Conservation (phyloP, 371 early-diverging fungal genomes). For the Choanephora cucurbitarum region DNA sequence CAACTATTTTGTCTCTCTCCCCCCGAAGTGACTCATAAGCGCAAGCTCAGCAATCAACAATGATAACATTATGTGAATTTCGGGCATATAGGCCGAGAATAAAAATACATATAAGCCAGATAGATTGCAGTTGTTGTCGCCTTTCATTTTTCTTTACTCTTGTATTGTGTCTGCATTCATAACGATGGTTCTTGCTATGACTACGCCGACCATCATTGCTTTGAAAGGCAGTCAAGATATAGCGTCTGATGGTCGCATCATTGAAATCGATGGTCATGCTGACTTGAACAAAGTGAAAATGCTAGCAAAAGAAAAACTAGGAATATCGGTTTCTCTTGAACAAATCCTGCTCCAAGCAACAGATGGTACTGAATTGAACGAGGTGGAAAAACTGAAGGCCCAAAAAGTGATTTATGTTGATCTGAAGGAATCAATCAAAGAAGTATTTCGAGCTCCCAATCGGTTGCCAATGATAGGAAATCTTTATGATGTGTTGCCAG, state of each 20-base stretch:
- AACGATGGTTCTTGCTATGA: no score
- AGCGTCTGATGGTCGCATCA: conserved; percentile 28
- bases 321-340: conserved; percentile 7
- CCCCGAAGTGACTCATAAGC: no score
- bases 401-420: conserved; percentile 25
- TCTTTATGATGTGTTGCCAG: conserved; percentile 34
- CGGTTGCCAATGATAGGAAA: conserved; percentile 31
- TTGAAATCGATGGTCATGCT: conserved; percentile 19
- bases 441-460: conserved; percentile 24
- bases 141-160: no score
- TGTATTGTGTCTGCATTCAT: background rate
- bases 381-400: conserved; percentile 19
- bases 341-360: conserved; percentile 11
- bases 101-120: no score
- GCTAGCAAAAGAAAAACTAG: conserved; percentile 26
- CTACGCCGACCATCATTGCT: conserved; percentile 11
- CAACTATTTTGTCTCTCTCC: no score
- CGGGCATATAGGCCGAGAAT: no score
- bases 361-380: conserved; percentile 11
- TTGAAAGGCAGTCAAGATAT: conserved; percentile 18
- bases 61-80: no score
- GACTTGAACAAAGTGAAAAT: conserved; percentile 21
- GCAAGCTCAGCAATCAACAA: no score
- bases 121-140: no score
- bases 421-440: conserved; percentile 15